Evolutionary conservation across 768 basidiomycete genomes (phyloP), one percentile per base, ranked within the genome.

Genomic region (Russula dissimulans): DNA sequence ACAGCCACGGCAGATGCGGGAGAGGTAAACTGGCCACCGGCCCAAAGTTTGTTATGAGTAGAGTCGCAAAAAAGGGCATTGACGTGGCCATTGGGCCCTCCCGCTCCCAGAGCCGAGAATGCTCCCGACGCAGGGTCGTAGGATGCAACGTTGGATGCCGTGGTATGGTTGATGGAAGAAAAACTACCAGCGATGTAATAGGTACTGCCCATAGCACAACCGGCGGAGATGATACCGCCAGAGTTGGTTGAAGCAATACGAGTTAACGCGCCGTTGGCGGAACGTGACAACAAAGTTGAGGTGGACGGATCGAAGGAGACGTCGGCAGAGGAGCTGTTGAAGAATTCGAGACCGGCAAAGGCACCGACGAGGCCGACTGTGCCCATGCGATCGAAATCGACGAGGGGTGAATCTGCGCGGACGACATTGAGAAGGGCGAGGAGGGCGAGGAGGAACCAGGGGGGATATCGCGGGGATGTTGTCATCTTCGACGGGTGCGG

Each of bases 141-240:
- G 15, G 89, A 83, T 22, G 82, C 89, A 69, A 97, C 74, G 71
- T 95, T 95, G 69, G 71, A 73, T 31, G 84, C 81, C 34, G 81
- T 71, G 41, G 78, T 76, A 43, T 77, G 79, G 51, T 76, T 78
- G 56, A 97, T 76, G 53, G 87, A 82, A 38, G 83, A 81, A 72
- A 99, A 99, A 59, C 79, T 80, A 49, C 97, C 97, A 9, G 84
- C 91, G 53, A 97, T 70, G 72, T 89, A 97, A 67, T 92, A 81
- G 22, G 78, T 78, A 66, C 81, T 78, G 69, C 79, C 77, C 57
- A 92, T 77, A 44, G 78, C 73, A 69, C 94, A 97, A 5, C 88
- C 81, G 3, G 92, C 80, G 53, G 75, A 71, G 62, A 99, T 87
- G 56, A 74, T 76, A 4, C 95, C 95, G 22, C 92, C 94, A 0